These are phyloP conservation scores for Trypanosoma avium DNA, from an alignment of 208 protist genomes.

Conservation along the genomic window DNA sequence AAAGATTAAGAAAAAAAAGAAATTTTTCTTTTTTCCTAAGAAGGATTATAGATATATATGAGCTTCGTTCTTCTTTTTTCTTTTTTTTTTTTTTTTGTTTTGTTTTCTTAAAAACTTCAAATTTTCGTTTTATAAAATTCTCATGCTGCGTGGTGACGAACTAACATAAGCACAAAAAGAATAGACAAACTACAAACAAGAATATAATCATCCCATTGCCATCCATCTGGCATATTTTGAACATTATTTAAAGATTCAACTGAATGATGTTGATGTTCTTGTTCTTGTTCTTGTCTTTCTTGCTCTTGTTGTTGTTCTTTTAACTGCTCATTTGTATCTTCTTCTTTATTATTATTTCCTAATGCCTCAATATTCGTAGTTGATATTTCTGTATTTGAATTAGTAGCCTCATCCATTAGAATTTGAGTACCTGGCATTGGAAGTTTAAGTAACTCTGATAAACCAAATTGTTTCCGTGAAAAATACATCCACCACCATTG, in stretches of 20 bases:
- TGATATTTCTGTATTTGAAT: not conserved
- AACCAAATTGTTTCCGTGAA: slow-evolving; percentile 18
- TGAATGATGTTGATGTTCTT: slow-evolving; percentile 15
- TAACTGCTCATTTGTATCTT: not conserved
- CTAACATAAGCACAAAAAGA: slow-evolving; percentile 40
- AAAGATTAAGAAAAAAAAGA: too few relatives aligned
- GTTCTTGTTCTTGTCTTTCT: not conserved
- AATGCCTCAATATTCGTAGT: not conserved
- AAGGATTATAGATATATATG: not conserved
- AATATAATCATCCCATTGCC: slow-evolving; percentile 23
- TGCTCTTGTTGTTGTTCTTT: not conserved
- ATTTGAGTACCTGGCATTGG: slow-evolving; percentile 19
- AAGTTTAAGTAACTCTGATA: slow-evolving; percentile 15
- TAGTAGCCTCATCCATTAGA: not conserved
- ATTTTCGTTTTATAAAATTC: too few relatives aligned
- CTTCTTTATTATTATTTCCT: not conserved
- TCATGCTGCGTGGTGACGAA: slow-evolving; percentile 47
- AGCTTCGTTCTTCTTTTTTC: not conserved
- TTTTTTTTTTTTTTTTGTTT: not conserved
- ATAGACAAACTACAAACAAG: slow-evolving; percentile 12
- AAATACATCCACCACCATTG: slow-evolving; percentile 48
- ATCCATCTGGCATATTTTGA: too few relatives aligned
- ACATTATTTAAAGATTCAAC: slow-evolving; percentile 13
- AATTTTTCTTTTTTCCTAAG: not conserved
- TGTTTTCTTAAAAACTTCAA: too few relatives aligned